Base-by-base conservation (phyloP, 2,329 filamentous ascomycete species). In the Diaporthe helianthi region DNA sequence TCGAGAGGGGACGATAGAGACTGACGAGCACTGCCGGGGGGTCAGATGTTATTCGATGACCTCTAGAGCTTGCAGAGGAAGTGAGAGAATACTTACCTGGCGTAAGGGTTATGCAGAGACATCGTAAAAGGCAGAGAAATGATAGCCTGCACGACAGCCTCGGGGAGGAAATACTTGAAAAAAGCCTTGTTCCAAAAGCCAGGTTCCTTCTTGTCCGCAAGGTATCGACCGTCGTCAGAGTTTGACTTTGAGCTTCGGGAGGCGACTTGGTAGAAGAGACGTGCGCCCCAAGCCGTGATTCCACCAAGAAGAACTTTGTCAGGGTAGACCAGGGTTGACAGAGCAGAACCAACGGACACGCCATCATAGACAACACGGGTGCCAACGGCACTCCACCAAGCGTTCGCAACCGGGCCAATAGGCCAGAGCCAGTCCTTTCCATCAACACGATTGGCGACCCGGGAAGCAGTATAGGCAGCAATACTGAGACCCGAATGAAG, bases 391-490 rank as follows among this genome's bases (percentile, higher is more conserved):
- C 82, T 84, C 84, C 86, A 89, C 87, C 87, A 89, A 8, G 86
- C 86, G 74, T 88, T 89, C 68, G 81, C 76, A 12, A 89, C 83
- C 73, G 85, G 85, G 2, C 80, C 84, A 4, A 81, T 78, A 1
- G 86, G 85, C 86, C 87, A 89, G 7, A 87, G 77, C 80, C 84
- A 87, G 75, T 90, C 87, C 73, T 90, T 90, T n/a, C 83, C 79
- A 68, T 89, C 87, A 12, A 86, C 82, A n/a, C 83, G 81, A 73
- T 87, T 77, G 9, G 85, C 87, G 61, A 83, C 81, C 29, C 85
- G 80, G 1, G 84, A 84, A 36, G 83, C 79, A 10, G 81, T 81
- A 73, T 86, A 90, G 0, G 86, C 82, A 38, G 85, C 80, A 36
- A 85, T 73, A 12, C 85, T 82, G 15, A 89, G 80, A 4, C 83